phyloP scores from a whole-genome alignment of 129 eudicot species.

The Centrapalus pauciflorus region DNA sequence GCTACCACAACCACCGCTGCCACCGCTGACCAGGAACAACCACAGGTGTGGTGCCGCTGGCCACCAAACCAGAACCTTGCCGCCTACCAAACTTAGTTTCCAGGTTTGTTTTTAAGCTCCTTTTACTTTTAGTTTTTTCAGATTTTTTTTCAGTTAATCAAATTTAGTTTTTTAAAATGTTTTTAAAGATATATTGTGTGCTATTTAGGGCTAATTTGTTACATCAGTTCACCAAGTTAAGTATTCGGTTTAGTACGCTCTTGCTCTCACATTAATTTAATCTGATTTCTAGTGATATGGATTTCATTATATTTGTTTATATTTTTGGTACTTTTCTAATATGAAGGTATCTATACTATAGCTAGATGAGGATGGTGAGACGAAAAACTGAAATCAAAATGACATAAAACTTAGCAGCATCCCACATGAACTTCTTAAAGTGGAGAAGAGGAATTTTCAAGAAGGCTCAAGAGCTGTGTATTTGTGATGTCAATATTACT shows the following conservation, averaged over 20 bases:
- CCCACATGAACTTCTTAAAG: constrained; percentile 38
- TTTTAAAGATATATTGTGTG: no score
- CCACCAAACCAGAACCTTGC: no score
- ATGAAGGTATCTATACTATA: neutral
- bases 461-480: constrained; percentile 35
- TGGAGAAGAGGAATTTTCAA: constrained; percentile 39
- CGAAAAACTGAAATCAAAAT: constrained; percentile 37
- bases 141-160: no score
- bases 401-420: constrained; percentile 37
- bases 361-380: constrained; percentile 34
- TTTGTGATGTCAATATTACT: constrained; percentile 34
- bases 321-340: no score
- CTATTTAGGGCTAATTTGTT: constrained; percentile 25
- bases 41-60: no score
- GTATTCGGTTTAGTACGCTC: constrained; percentile 1
- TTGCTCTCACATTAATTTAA: neutral
- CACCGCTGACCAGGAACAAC: no score
- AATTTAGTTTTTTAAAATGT: no score
- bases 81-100: no score
- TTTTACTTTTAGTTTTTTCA: no score
- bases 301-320: neutral
- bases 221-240: neutral
- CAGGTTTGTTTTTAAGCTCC: no score
- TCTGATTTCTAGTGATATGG: neutral
- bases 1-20: no score